phyloP scores from a whole-genome alignment of 2,329 filamentous ascomycete genomes.

The Sporothrix sp. region DNA sequence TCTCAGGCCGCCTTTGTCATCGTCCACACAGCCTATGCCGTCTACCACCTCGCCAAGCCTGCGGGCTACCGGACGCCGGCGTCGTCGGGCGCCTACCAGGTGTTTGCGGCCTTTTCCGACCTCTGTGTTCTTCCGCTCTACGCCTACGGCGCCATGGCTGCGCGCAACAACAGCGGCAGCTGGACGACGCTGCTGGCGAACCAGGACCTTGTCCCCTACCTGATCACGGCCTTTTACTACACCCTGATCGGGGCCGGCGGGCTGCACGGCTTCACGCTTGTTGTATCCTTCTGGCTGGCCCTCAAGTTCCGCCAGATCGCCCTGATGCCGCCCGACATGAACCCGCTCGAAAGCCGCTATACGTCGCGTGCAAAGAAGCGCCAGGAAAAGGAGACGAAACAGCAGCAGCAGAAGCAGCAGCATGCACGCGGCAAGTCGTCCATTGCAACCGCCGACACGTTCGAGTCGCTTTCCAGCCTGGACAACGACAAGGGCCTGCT shows the following conservation, averaged over 20 bases:
- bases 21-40: constrained; percentile 62
- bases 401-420: constrained; percentile 2
- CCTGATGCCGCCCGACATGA: constrained; percentile 83
- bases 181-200: constrained; percentile 64
- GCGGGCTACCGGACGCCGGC: constrained; percentile 62
- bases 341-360: constrained; percentile 77
- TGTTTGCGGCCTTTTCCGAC: constrained; percentile 72
- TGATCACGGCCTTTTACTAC: constrained; percentile 60
- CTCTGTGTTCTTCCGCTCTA: constrained; percentile 45
- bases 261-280: constrained; percentile 61
- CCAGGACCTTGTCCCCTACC: constrained; percentile 43
- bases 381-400: constrained; percentile 2
- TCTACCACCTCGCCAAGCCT: constrained; percentile 68
- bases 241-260: constrained; percentile 52
- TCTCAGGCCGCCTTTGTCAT: constrained; percentile 64
- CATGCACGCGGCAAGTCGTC: constrained; percentile 69
- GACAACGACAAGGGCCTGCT: constrained; percentile 47
- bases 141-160: constrained; percentile 41
- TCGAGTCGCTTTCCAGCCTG: constrained; percentile 19
- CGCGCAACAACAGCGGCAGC: constrained; percentile 32
- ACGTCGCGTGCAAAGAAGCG: constrained; percentile 49
- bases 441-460: constrained; percentile 36
- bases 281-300: constrained; percentile 64
- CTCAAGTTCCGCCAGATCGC: constrained; percentile 75
- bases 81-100: constrained; percentile 79